Evolutionary conservation across 768 basidiomycete species (phyloP).

Genomic region (Mycena belliarum): DNA sequence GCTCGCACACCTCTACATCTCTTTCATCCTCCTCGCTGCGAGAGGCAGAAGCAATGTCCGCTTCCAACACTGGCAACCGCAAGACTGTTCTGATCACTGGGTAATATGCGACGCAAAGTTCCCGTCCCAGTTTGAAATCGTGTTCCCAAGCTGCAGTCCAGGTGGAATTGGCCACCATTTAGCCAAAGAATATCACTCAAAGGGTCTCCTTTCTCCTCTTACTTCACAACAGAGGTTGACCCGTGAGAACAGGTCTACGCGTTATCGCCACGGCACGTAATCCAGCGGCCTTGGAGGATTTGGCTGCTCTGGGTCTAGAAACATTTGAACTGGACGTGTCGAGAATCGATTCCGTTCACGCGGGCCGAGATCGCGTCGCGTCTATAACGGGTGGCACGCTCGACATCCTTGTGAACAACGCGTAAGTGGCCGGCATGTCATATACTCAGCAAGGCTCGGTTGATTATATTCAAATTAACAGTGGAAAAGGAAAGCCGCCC

Average conservation of each 20-base stretch:
- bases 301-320: slow-evolving; percentile 24
- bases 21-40: too few species aligned
- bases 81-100: slow-evolving; percentile 10
- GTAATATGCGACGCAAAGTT: too few species aligned
- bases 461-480: too few species aligned
- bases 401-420: slow-evolving; percentile 29
- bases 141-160: slow-evolving; percentile 16
- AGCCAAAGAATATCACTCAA: slow-evolving; percentile 22
- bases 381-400: slow-evolving; percentile 27
- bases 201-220: slow-evolving; percentile 3
- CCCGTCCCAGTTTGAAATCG: too few species aligned
- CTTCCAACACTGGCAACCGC: background rate
- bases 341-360: slow-evolving; percentile 16
- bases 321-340: slow-evolving; percentile 30
- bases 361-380: slow-evolving; percentile 16
- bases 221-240: too few species aligned
- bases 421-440: background rate
- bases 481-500: slow-evolving; percentile 5
- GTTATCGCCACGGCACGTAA: slow-evolving; percentile 32
- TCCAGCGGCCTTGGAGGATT: slow-evolving; percentile 21
- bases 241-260: slow-evolving; percentile 27
- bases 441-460: too few species aligned
- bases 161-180: slow-evolving; percentile 27
- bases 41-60: background rate
- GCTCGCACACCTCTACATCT: background rate